Percentiles rank a stretch among this genome's conserved stretches.
Conservation (phyloP, 2,329 filamentous ascomycete species). For the Raffaelea arxii region DNA sequence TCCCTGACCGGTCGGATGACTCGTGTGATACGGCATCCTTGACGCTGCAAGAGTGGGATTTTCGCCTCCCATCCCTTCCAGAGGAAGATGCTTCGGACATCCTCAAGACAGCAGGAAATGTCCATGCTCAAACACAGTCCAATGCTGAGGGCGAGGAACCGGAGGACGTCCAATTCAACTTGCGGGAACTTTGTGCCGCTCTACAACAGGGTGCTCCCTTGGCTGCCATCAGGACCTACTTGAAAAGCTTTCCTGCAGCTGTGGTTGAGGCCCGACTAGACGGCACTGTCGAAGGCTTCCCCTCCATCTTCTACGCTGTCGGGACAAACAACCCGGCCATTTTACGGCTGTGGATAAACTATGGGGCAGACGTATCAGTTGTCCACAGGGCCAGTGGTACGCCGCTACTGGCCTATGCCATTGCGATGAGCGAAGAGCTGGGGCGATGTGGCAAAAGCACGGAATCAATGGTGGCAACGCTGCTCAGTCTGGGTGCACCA, state of each 20-base stretch:
- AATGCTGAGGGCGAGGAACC: neutral
- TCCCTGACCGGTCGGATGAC: neutral
- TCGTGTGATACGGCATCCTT: neutral
- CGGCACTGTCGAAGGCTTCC: constrained; percentile 5
- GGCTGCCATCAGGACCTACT: neutral
- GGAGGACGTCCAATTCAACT: neutral
- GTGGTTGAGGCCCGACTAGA: neutral
- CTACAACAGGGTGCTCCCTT: constrained; percentile 1
- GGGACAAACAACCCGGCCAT: constrained; percentile 3
- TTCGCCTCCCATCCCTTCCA: constrained; percentile 3
- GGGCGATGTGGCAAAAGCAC: constrained; percentile 4
- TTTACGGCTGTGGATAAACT: constrained; percentile 6
- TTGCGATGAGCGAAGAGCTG: constrained; percentile 3
- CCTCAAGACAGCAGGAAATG: neutral
- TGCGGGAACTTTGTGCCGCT: constrained; percentile 1
- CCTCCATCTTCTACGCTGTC: constrained; percentile 9
- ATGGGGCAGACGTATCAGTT: constrained; percentile 2
- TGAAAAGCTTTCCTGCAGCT: neutral
- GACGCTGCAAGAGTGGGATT: neutral
- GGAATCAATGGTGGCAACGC: constrained; percentile 4
- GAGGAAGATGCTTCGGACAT: neutral
- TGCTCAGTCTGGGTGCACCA: constrained; percentile 8
- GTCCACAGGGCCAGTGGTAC: neutral
- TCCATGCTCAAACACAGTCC: neutral
- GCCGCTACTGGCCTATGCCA: constrained; percentile 5